phyloP scores from a whole-genome alignment of 441 rosid species.

The Syzygium malaccense region DNA sequence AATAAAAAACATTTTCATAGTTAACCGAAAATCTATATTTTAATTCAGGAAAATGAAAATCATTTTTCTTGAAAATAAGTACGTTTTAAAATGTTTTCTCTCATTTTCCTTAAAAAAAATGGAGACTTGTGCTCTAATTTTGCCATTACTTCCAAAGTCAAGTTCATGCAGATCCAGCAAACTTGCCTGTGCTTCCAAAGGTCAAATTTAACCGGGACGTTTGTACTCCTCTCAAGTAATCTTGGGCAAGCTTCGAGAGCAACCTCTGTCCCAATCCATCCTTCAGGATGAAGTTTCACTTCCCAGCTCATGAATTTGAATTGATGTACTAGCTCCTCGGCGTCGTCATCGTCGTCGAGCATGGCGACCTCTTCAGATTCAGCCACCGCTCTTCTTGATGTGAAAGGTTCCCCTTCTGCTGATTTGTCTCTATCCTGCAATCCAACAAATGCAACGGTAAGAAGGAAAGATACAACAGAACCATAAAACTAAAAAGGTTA shows the following conservation, averaged over 20 bases:
- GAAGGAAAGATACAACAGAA: not conserved
- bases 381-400: conserved; percentile 12
- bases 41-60: no score
- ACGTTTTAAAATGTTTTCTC: no score
- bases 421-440: conserved; percentile 32
- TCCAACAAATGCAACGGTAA: not conserved
- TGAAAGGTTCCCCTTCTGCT: conserved; percentile 32
- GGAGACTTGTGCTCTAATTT: no score
- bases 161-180: no score
- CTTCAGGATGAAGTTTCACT: conserved; percentile 11
- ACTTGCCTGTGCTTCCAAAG: no score
- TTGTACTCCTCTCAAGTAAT: not conserved
- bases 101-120: no score
- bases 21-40: no score
- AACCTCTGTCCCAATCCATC: not conserved
- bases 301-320: conserved; percentile 48
- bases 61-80: no score
- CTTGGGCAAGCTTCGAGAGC: not conserved
- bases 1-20: no score
- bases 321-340: conserved; percentile 66
- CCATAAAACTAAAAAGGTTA: not conserved
- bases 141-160: not conserved
- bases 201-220: not conserved
- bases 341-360: conserved; percentile 5
- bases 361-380: conserved; percentile 14